These are phyloP conservation scores for Chytridiales sp. DNA, from an alignment of 371 early-diverging fungal species.

Conservation along the genomic window DNA sequence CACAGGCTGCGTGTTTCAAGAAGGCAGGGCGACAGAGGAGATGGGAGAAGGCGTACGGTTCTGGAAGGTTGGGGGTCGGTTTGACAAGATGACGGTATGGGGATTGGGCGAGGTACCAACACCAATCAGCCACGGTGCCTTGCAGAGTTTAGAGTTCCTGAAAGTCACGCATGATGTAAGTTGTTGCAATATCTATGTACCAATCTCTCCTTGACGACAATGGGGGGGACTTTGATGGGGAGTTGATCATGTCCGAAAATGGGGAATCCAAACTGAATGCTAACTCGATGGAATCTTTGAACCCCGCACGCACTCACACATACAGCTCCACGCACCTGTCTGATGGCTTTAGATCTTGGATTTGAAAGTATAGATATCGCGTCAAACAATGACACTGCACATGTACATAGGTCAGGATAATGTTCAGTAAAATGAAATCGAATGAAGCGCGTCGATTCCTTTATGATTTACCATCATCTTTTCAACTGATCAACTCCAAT, in stretches of 20 bases:
- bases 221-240: background rate
- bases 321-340: too few relatives aligned
- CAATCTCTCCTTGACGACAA: background rate
- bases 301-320: too few relatives aligned
- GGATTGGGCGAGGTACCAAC: slow-evolving; percentile 25
- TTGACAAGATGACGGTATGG: slow-evolving; percentile 22
- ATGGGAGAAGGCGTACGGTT: slow-evolving; percentile 1
- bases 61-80: slow-evolving; percentile 6
- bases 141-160: slow-evolving; percentile 12
- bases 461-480: background rate
- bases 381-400: too few relatives aligned
- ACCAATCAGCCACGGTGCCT: background rate
- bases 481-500: background rate
- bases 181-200: background rate
- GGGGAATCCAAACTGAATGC: background rate
- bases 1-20: background rate
- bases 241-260: background rate
- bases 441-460: too few relatives aligned
- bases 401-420: too few relatives aligned
- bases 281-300: background rate
- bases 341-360: too few relatives aligned
- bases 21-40: background rate
- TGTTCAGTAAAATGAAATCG: too few relatives aligned
- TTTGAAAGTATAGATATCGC: too few relatives aligned
- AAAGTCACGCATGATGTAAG: slow-evolving; percentile 16